Conservation (phyloP, 805 yeast genomes). For the Myxozyma monticola region DNA sequence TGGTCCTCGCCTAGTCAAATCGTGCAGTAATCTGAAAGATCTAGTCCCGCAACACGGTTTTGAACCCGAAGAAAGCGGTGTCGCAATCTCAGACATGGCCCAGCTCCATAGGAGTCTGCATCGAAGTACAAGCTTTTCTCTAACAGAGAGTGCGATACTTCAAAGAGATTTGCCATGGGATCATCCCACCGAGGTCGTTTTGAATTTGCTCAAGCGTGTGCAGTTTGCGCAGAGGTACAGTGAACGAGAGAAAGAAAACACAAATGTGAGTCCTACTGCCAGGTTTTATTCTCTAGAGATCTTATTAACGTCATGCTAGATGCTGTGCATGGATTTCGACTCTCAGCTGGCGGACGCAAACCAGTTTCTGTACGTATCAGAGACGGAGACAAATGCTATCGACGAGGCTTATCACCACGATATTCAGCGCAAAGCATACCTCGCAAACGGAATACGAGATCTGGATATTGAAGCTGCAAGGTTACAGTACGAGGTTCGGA, state of each 20-base stretch:
- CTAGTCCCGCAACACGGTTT: no score
- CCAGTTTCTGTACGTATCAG: conserved; percentile 29
- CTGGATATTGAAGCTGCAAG: conserved; percentile 58
- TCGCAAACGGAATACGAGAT: conserved; percentile 45
- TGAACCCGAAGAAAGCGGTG: no score
- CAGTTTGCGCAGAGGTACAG: conserved; percentile 34
- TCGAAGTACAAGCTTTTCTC: conserved; percentile 44
- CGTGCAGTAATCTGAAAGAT: not conserved
- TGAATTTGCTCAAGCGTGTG: conserved; percentile 27
- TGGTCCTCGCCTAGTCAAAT: conserved; percentile 5
- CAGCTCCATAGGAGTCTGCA: no score
- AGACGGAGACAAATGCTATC: not conserved
- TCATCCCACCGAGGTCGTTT: conserved; percentile 16
- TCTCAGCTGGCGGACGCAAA: conserved; percentile 10
- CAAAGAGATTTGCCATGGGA: conserved; percentile 29
- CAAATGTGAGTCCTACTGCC: conserved; percentile 18
- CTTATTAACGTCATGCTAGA: not conserved
- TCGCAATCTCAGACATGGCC: no score
- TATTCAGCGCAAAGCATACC: conserved; percentile 31
- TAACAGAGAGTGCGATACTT: conserved; percentile 35
- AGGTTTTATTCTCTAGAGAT: not conserved
- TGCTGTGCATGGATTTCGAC: not conserved
- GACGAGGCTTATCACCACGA: conserved; percentile 26
- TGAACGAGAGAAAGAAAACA: conserved; percentile 8
- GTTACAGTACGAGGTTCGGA: conserved; percentile 63